Conservation (phyloP, 2,329 filamentous ascomycete species). For the Exophiala alcalophila region DNA sequence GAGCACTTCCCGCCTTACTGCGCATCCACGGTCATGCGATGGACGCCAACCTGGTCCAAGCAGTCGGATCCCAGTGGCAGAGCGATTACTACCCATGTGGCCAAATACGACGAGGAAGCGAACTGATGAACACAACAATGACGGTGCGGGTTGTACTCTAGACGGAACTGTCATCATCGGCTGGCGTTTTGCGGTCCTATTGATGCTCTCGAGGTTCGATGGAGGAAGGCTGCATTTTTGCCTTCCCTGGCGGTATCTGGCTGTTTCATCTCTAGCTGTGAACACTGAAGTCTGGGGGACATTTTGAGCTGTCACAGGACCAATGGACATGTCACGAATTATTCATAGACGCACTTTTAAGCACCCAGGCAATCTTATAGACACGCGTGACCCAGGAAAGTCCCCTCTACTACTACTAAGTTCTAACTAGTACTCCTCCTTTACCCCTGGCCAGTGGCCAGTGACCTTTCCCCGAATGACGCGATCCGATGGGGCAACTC, state of each 20-base stretch:
- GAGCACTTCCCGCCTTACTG: slow-evolving; percentile 94
- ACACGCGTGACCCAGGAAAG: too few species aligned
- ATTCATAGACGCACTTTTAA: too few species aligned
- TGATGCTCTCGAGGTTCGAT: not conserved
- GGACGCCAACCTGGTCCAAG: slow-evolving; percentile 96
- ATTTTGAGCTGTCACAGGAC: too few species aligned
- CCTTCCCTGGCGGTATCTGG: too few species aligned
- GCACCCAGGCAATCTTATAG: too few species aligned
- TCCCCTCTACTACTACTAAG: too few species aligned
- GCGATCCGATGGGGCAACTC: too few species aligned
- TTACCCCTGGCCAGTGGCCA: too few species aligned
- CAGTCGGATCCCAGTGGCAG: slow-evolving; percentile 93
- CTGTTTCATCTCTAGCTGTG: slow-evolving; percentile 9
- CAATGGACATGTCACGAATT: too few species aligned
- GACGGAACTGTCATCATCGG: slow-evolving; percentile 9
- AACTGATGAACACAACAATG: slow-evolving; percentile 13
- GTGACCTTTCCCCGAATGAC: too few species aligned
- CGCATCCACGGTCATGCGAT: slow-evolving; percentile 89
- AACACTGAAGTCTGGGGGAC: too few species aligned
- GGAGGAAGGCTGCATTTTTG: slow-evolving; percentile 1
- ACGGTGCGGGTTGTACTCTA: slow-evolving; percentile 3
- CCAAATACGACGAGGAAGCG: slow-evolving; percentile 58
- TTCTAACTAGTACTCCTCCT: too few species aligned
- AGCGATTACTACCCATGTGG: slow-evolving; percentile 71
- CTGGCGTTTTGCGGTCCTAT: slow-evolving; percentile 6